Base-by-base conservation (phyloP, 179 eudicot species). In the Dionaea muscipula region DNA sequence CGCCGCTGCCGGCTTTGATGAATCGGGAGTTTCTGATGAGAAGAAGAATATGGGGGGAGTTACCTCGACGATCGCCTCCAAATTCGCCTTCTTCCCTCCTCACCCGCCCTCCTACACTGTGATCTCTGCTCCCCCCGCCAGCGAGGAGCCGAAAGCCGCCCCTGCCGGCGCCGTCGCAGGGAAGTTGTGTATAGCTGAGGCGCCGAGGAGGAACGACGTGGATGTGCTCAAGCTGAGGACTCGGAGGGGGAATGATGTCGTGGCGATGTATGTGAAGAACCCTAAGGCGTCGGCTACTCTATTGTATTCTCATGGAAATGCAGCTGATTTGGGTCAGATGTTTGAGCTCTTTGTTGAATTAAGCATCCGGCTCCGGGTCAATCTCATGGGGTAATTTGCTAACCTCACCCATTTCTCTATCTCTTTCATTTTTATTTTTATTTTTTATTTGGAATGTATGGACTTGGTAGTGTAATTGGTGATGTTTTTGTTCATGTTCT, bases 261-360 rank as follows among this genome's bases (percentile, higher is more conserved):
- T 91, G 47, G 88, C 93, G 16, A 67, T 87, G 11, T 74, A 91
- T 64, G 70, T 91, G 13, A 82, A 65, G 69, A 77, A 87, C 38
- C 86, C 84, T 0, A 90, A 75, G 72, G 91, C 93, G 0, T 62
- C 79, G 9, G 22, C 94, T 5, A 87, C 96, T 23, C 53, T 91
- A 64, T 78, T 91, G n/a, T 91, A 91, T 64, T 91, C 98, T 18
- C 96, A 91, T 61, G 95, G 97, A 23, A 91, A 90, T 79, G 97
- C 97, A 16, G 95, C 97, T 37, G 97, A 90, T 86, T 78, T 91
- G 64, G 96, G 96, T 57, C 98, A 87, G 81, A 87, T 91, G 96
- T 78, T 82, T 61, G 94, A 91, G 82, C 84, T 91, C 24, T 87
- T 91, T 56, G 89, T 84, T 9, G 89, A 88, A 72, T 67, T 87